phyloP scores from a whole-genome alignment of 2,329 filamentous ascomycete genomes.

The Pseudophaeomoniella oleicola region DNA sequence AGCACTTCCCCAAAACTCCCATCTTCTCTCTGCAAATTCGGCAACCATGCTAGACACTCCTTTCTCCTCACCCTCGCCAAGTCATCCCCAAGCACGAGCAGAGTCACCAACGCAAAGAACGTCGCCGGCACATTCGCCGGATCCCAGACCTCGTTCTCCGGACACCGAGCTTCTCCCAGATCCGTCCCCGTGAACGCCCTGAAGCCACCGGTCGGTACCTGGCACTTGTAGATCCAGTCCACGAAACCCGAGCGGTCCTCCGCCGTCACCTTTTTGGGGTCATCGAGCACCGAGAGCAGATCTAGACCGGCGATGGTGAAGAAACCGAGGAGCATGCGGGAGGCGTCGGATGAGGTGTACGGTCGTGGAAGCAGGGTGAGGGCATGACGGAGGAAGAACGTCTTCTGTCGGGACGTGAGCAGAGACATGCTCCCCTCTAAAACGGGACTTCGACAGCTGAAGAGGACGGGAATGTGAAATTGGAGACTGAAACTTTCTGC shows the following conservation, averaged over 20 bases:
- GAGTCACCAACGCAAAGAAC: slow-evolving; percentile 67
- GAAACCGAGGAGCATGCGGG: slow-evolving; percentile 75
- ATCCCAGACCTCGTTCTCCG: slow-evolving; percentile 47
- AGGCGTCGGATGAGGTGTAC: slow-evolving; percentile 83
- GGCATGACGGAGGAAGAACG: slow-evolving; percentile 52
- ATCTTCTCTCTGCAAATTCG: slow-evolving; percentile 59
- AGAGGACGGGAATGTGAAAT: too few species aligned
- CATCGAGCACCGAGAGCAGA: slow-evolving; percentile 49
- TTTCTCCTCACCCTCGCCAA: slow-evolving; percentile 51
- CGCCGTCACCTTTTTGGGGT: slow-evolving; percentile 6
- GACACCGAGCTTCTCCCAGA: slow-evolving; percentile 31
- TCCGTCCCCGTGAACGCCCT: slow-evolving; percentile 64
- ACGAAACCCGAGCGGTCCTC: slow-evolving; percentile 43
- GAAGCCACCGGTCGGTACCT: slow-evolving; percentile 75
- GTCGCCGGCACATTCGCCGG: slow-evolving; percentile 77
- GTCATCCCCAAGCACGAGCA: slow-evolving; percentile 53
- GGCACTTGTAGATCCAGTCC: slow-evolving; percentile 72
- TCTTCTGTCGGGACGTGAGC: background rate
- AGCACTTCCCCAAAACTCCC: slow-evolving; percentile 85
- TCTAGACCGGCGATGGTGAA: slow-evolving; percentile 81
- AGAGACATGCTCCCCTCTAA: background rate
- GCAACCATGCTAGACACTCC: slow-evolving; percentile 60
- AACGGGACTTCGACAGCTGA: too few species aligned
- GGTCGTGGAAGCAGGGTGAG: slow-evolving; percentile 63
- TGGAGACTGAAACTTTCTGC: too few species aligned